Conservation (phyloP, 108 stramenopile genomes). For the Skeletonema grethae region DNA sequence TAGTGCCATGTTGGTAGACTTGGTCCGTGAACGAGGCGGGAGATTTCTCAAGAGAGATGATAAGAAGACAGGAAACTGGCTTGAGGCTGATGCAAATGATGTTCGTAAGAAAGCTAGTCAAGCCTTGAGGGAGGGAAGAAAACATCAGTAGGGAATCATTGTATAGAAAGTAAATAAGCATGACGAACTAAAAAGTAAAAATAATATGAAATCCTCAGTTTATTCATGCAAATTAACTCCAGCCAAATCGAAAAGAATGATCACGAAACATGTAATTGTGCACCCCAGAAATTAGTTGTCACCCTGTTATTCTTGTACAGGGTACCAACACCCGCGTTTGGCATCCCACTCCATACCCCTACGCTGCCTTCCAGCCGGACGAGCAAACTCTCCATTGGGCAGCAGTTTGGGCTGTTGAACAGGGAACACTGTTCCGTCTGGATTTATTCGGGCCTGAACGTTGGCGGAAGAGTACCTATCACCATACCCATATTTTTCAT, state of each 20-base stretch:
- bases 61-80: slow-evolving; percentile 25
- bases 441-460: slow-evolving; percentile 54
- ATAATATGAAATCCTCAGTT: slow-evolving; percentile 6
- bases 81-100: slow-evolving; percentile 48
- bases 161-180: background rate
- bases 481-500: slow-evolving; percentile 32
- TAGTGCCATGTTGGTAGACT: slow-evolving; percentile 32
- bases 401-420: slow-evolving; percentile 64
- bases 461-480: slow-evolving; percentile 70
- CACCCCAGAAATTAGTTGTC: background rate
- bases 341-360: slow-evolving; percentile 89
- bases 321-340: slow-evolving; percentile 74
- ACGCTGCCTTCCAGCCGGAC: slow-evolving; percentile 74
- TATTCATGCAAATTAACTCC: background rate
- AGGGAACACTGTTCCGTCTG: slow-evolving; percentile 79
- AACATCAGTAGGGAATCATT: slow-evolving; percentile 1
- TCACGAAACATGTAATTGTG: background rate
- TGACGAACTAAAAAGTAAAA: background rate
- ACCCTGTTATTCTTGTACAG: slow-evolving; percentile 4
- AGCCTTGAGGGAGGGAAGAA: slow-evolving; percentile 56
- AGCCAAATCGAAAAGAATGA: background rate
- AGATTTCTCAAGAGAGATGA: slow-evolving; percentile 54
- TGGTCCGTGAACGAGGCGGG: slow-evolving; percentile 45
- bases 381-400: slow-evolving; percentile 66
- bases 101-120: slow-evolving; percentile 60